These are phyloP conservation scores for Colletotrichum coccodes DNA, from an alignment of 2,329 filamentous ascomycete genomes.

Conservation along the genomic window DNA sequence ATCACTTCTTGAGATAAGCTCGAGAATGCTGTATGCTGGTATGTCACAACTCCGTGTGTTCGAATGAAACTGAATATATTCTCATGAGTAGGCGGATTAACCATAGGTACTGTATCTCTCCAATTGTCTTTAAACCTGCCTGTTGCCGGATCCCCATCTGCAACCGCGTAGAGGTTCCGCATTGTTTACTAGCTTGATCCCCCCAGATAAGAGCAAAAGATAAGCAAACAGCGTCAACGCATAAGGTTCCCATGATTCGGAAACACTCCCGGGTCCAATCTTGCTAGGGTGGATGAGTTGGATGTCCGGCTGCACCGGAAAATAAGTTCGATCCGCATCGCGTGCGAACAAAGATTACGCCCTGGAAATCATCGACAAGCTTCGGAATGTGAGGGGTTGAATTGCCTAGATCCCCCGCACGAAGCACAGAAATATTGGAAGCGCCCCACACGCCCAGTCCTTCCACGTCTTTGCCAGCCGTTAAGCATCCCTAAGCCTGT, in stretches of 20 bases:
- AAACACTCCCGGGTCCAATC: no score
- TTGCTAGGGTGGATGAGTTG: neutral
- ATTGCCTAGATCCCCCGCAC: neutral
- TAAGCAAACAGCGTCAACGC: neutral
- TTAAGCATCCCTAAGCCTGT: neutral
- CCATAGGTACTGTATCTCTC: no score
- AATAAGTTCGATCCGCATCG: neutral
- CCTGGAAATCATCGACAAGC: neutral
- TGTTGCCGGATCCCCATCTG: no score
- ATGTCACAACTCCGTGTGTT: no score
- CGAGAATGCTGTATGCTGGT: neutral
- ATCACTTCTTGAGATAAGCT: neutral
- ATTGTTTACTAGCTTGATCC: neutral
- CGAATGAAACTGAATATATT: neutral
- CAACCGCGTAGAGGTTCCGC: neutral
- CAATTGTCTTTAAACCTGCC: neutral
- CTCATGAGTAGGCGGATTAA: neutral
- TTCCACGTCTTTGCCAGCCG: neutral
- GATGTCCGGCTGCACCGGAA: neutral
- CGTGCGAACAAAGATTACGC: neutral
- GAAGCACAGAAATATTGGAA: neutral
- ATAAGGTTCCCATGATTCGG: neutral
- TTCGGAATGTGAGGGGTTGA: neutral
- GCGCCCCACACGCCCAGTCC: neutral
- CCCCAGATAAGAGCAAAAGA: conserved; percentile 11